Conservation (phyloP, 78 protist species). For the Abeoforma whisleri region DNA sequence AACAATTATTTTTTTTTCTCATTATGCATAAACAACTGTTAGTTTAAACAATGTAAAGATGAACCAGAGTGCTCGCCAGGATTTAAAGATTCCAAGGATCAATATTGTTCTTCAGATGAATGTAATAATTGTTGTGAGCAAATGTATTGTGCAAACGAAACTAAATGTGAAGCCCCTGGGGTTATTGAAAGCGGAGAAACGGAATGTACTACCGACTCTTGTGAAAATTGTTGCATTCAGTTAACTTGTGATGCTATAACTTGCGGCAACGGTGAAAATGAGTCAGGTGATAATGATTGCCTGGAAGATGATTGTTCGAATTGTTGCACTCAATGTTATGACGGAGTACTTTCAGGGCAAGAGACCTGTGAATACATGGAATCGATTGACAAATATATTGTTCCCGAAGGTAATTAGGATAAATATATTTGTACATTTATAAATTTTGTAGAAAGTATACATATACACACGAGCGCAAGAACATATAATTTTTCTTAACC, state of each 20-base stretch:
- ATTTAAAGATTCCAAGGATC: too few species aligned
- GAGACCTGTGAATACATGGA: conserved; percentile 10
- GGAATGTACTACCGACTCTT: conserved; percentile 9
- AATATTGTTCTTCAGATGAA: too few species aligned
- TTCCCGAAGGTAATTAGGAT: too few species aligned
- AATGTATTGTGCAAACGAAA: neutral
- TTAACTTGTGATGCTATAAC: neutral
- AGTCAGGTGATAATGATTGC: conserved; percentile 15
- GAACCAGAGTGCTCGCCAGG: too few species aligned
- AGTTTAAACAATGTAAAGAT: too few species aligned
- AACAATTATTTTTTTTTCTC: too few species aligned
- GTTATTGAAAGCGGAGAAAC: neutral
- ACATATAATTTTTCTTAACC: too few species aligned
- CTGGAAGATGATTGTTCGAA: neutral
- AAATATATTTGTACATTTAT: too few species aligned
- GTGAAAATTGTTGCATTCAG: conserved; percentile 14
- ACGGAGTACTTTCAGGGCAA: neutral
- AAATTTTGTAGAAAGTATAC: too few species aligned
- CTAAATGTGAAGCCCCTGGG: neutral
- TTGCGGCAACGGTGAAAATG: too few species aligned
- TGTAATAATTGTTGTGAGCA: conserved; percentile 20
- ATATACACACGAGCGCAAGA: too few species aligned
- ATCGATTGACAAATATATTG: neutral
- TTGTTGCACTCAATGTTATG: neutral
- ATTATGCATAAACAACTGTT: too few species aligned